A percentile compares a stretch with the other conserved stretches of the same genome.
These are phyloP conservation scores for Mycena vulgaris DNA, from an alignment of 768 basidiomycete species.

Conservation along the genomic window DNA sequence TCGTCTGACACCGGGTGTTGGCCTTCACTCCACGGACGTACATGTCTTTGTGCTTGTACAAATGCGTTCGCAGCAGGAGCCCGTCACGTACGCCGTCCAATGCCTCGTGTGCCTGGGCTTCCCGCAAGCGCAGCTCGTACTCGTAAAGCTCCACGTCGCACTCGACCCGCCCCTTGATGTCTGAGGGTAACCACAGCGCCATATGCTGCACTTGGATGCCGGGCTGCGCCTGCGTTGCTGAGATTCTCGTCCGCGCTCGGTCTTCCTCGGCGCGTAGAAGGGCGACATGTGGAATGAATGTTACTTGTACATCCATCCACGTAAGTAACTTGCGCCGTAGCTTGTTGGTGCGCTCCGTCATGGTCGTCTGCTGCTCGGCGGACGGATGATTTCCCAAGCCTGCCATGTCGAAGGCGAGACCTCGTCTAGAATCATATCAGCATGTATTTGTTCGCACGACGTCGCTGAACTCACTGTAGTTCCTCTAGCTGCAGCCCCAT, in stretches of 20 bases:
- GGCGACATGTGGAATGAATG: constrained; percentile 18
- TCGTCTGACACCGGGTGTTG: constrained; percentile 41
- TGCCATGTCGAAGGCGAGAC: constrained; percentile 4
- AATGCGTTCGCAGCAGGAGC: constrained; percentile 46
- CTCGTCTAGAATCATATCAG: background rate
- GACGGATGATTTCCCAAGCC: constrained; percentile 14
- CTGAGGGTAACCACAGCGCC: constrained; percentile 31
- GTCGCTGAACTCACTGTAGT: constrained; percentile 26
- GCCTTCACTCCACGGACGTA: constrained; percentile 44
- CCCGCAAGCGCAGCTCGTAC: constrained; percentile 47
- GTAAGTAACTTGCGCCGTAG: constrained; percentile 21
- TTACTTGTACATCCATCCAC: constrained; percentile 23
- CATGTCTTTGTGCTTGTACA: constrained; percentile 49
- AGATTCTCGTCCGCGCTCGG: background rate
- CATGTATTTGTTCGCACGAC: background rate
- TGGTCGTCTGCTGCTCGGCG: background rate
- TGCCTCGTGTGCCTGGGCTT: constrained; percentile 46
- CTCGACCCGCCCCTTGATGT: too few species aligned
- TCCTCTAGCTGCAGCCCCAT: constrained; percentile 39
- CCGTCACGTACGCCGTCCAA: constrained; percentile 47
- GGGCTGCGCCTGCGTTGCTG: constrained; percentile 20
- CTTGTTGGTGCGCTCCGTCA: constrained; percentile 23
- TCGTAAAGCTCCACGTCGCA: constrained; percentile 5
- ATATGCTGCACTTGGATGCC: constrained; percentile 21
- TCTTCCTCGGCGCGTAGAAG: constrained; percentile 11